These are phyloP conservation scores for Trichoderma sp. DNA, from an alignment of 2,329 filamentous ascomycete genomes.

Conservation along the genomic window DNA sequence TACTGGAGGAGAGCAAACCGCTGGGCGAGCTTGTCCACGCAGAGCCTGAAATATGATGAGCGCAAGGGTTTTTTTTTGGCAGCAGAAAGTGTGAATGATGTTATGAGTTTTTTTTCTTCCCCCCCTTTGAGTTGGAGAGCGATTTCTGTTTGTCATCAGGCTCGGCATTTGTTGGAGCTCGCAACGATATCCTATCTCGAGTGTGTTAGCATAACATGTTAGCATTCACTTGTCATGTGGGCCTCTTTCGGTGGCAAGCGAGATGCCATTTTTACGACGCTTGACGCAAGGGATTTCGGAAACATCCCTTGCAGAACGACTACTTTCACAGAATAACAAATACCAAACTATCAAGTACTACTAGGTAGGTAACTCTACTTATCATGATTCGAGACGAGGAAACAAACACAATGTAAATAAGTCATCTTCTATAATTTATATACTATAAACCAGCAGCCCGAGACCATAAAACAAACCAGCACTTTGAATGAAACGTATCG, in stretches of 20 bases:
- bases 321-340: too few relatives aligned
- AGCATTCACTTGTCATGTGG: not conserved
- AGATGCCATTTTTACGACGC: not conserved
- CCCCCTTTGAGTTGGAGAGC: too few relatives aligned
- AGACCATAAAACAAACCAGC: not conserved
- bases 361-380: not conserved
- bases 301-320: not conserved
- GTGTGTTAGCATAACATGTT: not conserved
- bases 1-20: constrained; percentile 64
- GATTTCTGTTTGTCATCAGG: not conserved
- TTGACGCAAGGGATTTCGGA: not conserved
- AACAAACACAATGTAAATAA: not conserved
- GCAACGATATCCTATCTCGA: not conserved
- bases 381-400: not conserved
- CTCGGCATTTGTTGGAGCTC: not conserved
- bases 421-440: not conserved
- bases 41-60: constrained; percentile 38
- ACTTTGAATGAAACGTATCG: not conserved
- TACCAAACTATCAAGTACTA: not conserved
- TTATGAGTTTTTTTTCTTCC: not conserved
- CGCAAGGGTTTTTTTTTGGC: not conserved
- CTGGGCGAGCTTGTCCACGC: constrained; percentile 67
- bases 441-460: not conserved
- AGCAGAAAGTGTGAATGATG: not conserved
- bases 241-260: not conserved